Percentiles rank a stretch among this genome's conserved stretches.
Evolutionary conservation across 1,284 basidiomycete species (phyloP).

Genomic region (Ustilago shanxiensis): DNA sequence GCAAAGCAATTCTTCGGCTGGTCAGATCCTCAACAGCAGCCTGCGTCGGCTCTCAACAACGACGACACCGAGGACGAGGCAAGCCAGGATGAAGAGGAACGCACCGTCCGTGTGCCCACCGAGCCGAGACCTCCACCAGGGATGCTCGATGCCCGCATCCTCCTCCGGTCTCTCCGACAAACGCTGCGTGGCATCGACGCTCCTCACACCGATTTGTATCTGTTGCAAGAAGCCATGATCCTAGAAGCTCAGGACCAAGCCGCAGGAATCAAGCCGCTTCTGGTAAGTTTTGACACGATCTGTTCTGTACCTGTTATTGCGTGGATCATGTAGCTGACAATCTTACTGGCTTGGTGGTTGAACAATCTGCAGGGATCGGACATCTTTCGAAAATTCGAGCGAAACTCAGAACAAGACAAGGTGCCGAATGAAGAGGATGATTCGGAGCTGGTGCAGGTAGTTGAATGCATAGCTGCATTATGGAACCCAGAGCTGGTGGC

Average conservation of each 20-base stretch:
- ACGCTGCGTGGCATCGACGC: conserved; percentile 8
- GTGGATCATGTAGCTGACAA: background rate
- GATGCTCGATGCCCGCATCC: conserved; percentile 60
- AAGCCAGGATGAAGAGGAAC: conserved; percentile 42
- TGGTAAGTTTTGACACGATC: conserved; percentile 18
- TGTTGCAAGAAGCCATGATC: conserved; percentile 23
- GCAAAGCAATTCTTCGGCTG: conserved; percentile 24
- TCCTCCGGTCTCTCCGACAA: conserved; percentile 39
- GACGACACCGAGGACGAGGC: conserved; percentile 24
- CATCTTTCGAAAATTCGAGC: conserved; percentile 14
- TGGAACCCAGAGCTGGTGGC: conserved; percentile 23
- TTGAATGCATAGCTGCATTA: conserved; percentile 45
- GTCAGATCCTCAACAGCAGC: conserved; percentile 12
- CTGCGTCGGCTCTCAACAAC: background rate
- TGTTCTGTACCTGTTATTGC: background rate
- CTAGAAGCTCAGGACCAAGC: conserved; percentile 30
- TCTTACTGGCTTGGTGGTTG: too few species aligned
- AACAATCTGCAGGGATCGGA: conserved; percentile 24
- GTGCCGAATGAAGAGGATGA: background rate
- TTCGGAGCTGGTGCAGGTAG: conserved; percentile 30
- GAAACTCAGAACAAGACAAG: background rate
- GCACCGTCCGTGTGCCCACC: conserved; percentile 34
- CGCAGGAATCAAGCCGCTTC: conserved; percentile 35
- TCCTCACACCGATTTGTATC: background rate
- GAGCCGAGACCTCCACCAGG: conserved; percentile 65